Base-by-base conservation (phyloP, 208 protist species). In the Trypanosoma boissoni region DNA sequence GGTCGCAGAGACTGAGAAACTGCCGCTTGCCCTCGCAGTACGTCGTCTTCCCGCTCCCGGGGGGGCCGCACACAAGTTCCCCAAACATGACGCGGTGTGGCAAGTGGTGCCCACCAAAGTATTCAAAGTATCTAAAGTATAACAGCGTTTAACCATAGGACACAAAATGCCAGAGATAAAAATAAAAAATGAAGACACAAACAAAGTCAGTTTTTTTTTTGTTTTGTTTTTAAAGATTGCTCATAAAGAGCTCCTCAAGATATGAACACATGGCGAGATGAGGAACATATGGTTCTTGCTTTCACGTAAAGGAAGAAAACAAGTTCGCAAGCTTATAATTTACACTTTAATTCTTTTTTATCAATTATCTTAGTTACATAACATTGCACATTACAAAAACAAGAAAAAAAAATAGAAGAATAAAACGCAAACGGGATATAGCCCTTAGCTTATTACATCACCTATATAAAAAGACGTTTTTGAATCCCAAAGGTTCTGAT, bases 21-120 rank as follows among this genome's bases (percentile, higher is more conserved):
- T 98, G 93, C 14, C 80, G 73, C 69, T 98, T 96, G 7, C 94
- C 97, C 46, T 97, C 83, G 60, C 96, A 98, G 83, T 99, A 99
- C 0, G 98, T 99, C 16, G 86, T 94, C 54, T 96, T 96, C 9
- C 91, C 97, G 42, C 88, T 95, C 4, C 98, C 98, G 2, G 98
- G 97, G 36, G 97, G 96, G 2, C 98, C 98, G 36, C 98, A 95
- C 2, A 99, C 83, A 7, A 99, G 56, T 70, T 99, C 95, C 10
- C 88, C 97, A 60, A 98, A 99, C 85, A 95, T 95, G 21, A 49
- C 16, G 24, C 6, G 44, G 12, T 6, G 14, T 50, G 6, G 9
- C 6, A 14, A 50, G 12, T 29, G 44, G 26, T 7, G 14, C 6
- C 23, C 14, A n/a, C 12, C 6, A 14, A n/a, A 12, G 6, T 50